Conservation (phyloP, 2,329 filamentous ascomycete species). For the Lecanosticta acicola region DNA sequence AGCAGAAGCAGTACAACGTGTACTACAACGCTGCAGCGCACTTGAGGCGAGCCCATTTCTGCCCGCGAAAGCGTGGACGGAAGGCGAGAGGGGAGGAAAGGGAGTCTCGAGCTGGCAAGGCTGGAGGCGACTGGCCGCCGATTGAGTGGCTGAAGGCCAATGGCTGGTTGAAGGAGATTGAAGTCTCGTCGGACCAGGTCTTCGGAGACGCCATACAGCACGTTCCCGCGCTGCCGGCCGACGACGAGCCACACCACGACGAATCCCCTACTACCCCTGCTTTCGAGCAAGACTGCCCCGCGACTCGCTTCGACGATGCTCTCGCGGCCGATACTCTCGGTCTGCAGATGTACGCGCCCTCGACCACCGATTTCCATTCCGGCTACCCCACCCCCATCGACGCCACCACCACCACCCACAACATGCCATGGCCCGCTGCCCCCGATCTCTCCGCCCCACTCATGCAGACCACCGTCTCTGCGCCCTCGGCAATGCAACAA, state of each 20-base stretch:
- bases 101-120: conserved; percentile 51
- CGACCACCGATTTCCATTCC: conserved; percentile 14
- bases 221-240: background rate
- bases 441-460: conserved; percentile 7
- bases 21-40: conserved; percentile 96
- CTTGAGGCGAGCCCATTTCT: conserved; percentile 81
- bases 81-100: conserved; percentile 54
- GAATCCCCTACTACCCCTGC: background rate
- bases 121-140: conserved; percentile 55
- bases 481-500: conserved; percentile 7
- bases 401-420: conserved; percentile 3
- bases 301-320: background rate
- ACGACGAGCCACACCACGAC: conserved; percentile 1
- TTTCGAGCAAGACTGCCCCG: background rate
- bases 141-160: conserved; percentile 55
- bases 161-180: conserved; percentile 54
- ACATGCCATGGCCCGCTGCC: conserved; percentile 5
- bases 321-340: conserved; percentile 5
- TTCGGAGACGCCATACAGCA: conserved; percentile 2
- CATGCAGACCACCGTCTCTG: conserved; percentile 21
- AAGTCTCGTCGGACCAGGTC: conserved; percentile 31
- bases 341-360: conserved; percentile 5
- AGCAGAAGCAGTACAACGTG: conserved; percentile 73
- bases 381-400: conserved; percentile 22
- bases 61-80: conserved; percentile 56